These are phyloP conservation scores for Dothiorella sarmentorum DNA, from an alignment of 2,329 filamentous ascomycete species.

Conservation along the genomic window DNA sequence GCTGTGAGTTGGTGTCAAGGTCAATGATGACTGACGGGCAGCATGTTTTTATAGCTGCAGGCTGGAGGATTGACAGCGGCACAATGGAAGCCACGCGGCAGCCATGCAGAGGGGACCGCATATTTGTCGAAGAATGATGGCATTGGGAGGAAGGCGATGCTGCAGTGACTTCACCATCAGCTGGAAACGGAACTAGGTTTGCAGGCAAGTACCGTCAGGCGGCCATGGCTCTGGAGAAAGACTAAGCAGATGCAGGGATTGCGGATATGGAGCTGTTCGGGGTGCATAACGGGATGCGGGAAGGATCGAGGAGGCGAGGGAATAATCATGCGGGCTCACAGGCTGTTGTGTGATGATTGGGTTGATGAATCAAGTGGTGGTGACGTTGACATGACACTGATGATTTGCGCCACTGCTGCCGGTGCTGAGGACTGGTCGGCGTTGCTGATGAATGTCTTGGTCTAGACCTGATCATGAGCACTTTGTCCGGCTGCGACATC, in stretches of 20 bases:
- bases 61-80: not conserved
- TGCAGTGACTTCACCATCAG: slow-evolving; percentile 13
- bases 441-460: not conserved
- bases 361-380: not conserved
- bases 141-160: not conserved
- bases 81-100: not conserved
- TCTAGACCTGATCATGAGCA: not conserved
- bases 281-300: not conserved
- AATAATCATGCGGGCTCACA: too few relatives aligned
- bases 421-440: too few relatives aligned
- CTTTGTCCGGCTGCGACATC: not conserved
- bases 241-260: not conserved
- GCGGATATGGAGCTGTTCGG: not conserved
- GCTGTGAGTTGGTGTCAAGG: not conserved
- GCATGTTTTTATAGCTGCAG: not conserved
- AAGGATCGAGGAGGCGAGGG: not conserved
- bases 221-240: not conserved
- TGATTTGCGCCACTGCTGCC: not conserved
- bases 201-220: not conserved
- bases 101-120: not conserved
- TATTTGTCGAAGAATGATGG: slow-evolving; percentile 12
- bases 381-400: slow-evolving; percentile 3
- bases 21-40: not conserved
- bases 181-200: slow-evolving; percentile 1
- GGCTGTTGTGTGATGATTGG: not conserved